A percentile compares a stretch with the other conserved stretches of the same genome.
Evolutionary conservation across 106 monocot genomes (phyloP).

Genomic region (Triglochin maritima): DNA sequence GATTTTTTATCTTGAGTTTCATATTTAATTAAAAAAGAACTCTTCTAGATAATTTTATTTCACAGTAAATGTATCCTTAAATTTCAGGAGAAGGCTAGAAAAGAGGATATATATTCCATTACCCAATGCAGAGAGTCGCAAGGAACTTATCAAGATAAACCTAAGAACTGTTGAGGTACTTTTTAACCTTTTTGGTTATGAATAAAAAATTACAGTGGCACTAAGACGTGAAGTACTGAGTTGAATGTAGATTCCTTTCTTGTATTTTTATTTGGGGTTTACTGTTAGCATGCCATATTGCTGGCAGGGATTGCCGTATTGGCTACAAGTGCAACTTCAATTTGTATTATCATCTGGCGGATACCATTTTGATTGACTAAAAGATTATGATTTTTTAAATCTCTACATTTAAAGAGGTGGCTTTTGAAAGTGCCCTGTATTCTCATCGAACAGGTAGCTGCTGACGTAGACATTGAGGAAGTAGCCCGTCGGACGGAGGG

Average conservation of each 20-base stretch:
- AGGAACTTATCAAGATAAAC: constrained; percentile 90
- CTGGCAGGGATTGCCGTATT: too few relatives aligned
- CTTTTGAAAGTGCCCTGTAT: too few relatives aligned
- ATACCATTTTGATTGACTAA: too few relatives aligned
- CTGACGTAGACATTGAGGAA: constrained; percentile 87
- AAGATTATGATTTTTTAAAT: too few relatives aligned
- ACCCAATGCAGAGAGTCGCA: constrained; percentile 90
- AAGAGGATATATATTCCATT: constrained; percentile 97
- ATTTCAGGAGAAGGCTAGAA: constrained; percentile 76
- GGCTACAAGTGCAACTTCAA: too few relatives aligned
- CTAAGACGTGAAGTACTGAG: too few relatives aligned
- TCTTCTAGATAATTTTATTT: background rate
- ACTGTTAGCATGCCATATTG: too few relatives aligned
- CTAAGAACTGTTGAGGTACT: constrained; percentile 87
- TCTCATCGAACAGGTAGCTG: constrained; percentile 46
- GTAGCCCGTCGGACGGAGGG: constrained; percentile 82
- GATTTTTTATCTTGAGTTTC: background rate
- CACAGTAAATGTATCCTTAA: background rate
- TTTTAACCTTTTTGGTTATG: background rate
- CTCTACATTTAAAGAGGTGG: too few relatives aligned
- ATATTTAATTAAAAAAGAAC: background rate
- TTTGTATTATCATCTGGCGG: too few relatives aligned
- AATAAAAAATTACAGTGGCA: background rate
- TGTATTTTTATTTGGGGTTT: too few relatives aligned
- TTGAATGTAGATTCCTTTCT: background rate